Evolutionary conservation across 495 filamentous ascomycete genomes (phyloP), one percentile per base, ranked within the genome.

Genomic region (Cladorrhinum samala): DNA sequence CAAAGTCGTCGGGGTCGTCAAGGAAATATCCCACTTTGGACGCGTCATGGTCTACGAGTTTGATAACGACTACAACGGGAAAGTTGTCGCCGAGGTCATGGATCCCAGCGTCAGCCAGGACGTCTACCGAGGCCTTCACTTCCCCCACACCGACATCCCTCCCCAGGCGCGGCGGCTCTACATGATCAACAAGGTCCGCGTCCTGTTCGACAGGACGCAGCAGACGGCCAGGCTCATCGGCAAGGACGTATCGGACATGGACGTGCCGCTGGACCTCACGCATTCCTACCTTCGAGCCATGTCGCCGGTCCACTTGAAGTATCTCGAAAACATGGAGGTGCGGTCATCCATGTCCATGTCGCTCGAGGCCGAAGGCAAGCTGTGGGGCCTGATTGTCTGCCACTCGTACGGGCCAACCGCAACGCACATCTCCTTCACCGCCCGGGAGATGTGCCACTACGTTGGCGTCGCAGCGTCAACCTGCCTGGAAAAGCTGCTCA

Each of bases 331-430:
- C 63, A 93, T 92, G 88, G 78, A 77, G 2, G 86, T 91, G 1
- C 79, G 86, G 20, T 81, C 86, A 0, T 89, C 86, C 45, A 93
- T 93, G 88, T 91, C 88, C 7, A 89, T 93, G 58, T 91, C 87
- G n/a, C 83, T 92, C 53, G 88, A 84, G 52, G 80, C 79, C 1
- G 86, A 88, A 56, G 73, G 77, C 41, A 81, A 89, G 52, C 74
- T 92, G 0, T 93, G 88, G 88, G 89, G 89, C 0, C 70, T 93
- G 30, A 87, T 93, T 37, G 78, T 86, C 1, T 93, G 86, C 50
- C 88, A 94, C 59, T 77, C 81, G 0, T 90, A 92, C 59, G 86
- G 80, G 8, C 60, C 75, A 0, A 72, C 75, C 9, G 86, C 86
- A 3, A 91, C 88, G 78, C 75, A 88, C 33, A 87, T 93, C 0